Base-by-base conservation (phyloP, 495 filamentous ascomycete genomes). In the Trichoderma virens region DNA sequence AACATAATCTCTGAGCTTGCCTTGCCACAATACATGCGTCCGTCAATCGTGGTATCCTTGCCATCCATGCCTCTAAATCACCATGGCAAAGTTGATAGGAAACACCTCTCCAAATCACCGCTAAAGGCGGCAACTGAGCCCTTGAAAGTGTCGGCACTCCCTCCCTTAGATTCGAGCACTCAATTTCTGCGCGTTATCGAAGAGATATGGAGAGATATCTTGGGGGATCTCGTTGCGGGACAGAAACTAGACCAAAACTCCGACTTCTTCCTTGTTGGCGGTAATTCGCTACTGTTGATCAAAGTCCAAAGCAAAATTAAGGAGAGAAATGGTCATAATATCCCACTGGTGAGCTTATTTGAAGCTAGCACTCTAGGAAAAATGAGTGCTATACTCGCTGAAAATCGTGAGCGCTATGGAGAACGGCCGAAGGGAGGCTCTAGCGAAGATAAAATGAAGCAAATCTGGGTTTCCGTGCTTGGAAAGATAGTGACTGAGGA, bases 11-110 rank as follows among this genome's bases (percentile, higher is more conserved):
- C 25, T 27, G 32, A 64, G 18, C 65, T 81, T 18, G 72, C 73
- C 1, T 54, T 82, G 16, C 80, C 80, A 7, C 65, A 62, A 59
- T 80, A 79, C 65, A 79, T 81, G 76, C 65, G 69, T 9, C 81
- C 81, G 0, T 71, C 72, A 4, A 61, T 71, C 8, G 60, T 75
- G 0, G 66, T 82, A 16, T 64, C 70, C 0, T 31, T 82, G n/a
- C 65, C 73, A 1, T 30, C 30, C 0, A 60, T 84, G 34, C 80
- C 80, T 0, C 65, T 73, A 11, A 82, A 64, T n/a, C 66, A 65
- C 8, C 72, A 74, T 25, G 71, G 72, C 3, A 84, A 84, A 62
- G 65, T 77, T 2, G 79, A 82, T 62, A 39, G 70, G 31, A 66
- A 60, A 32, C 31, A 30, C 14, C 65, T 63, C 23, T 59, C 60